Evolutionary conservation across 805 yeast species (phyloP).

Genomic region (Lipomyces chichibuensis): DNA sequence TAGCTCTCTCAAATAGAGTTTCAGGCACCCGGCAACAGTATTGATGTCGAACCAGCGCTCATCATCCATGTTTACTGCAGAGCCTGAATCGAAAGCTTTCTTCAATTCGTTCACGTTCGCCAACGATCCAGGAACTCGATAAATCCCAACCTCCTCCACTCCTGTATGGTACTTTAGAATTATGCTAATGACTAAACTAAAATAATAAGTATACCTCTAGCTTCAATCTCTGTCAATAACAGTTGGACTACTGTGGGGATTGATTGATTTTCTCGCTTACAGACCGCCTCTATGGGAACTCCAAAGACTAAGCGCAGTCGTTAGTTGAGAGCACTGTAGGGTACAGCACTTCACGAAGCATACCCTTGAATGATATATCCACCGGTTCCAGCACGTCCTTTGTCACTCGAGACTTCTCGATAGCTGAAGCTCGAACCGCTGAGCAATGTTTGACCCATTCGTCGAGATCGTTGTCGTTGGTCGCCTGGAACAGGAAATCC

Average conservation of each 20-base stretch:
- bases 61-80: conserved; percentile 51
- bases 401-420: conserved; percentile 18
- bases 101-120: conserved; percentile 60
- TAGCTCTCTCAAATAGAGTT: conserved; percentile 77
- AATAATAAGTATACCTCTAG: conserved; percentile 45
- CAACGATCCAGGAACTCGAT: conserved; percentile 70
- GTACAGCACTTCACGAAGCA: neutral
- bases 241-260: conserved; percentile 69
- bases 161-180: conserved; percentile 49
- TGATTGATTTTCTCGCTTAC: conserved; percentile 65
- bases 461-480: conserved; percentile 60
- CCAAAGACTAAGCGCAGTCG: conserved; percentile 66
- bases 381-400: neutral
- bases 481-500: conserved; percentile 69
- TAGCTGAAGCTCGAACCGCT: conserved; percentile 39
- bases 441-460: conserved; percentile 64
- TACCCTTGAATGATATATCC: conserved; percentile 10
- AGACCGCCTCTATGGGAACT: conserved; percentile 75
- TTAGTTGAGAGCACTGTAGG: neutral
- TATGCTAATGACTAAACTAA: neutral
- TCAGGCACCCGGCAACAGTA: conserved; percentile 81
- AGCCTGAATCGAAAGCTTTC: conserved; percentile 58
- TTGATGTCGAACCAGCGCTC: conserved; percentile 77
- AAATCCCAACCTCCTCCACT: conserved; percentile 85
- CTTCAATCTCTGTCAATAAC: conserved; percentile 74